Base-by-base conservation (phyloP, 345 rosid species). In the Melaleuca quinquenervia region DNA sequence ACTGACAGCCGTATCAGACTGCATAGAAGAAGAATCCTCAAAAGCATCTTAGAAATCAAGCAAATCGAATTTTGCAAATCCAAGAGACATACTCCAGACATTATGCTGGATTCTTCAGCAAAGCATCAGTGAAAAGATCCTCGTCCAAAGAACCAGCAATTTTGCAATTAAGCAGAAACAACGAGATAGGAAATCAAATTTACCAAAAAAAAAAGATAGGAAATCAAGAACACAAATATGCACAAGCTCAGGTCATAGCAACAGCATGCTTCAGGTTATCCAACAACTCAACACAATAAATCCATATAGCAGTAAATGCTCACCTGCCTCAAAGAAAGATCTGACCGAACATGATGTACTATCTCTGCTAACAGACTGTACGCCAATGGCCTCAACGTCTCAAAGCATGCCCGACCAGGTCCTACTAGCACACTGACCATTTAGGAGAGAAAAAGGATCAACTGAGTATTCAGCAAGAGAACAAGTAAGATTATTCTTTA, bases 361-460 rank as follows among this genome's bases (percentile, higher is more conserved):
- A 97, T 97, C 92, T 97, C 99, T 21, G 99, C 99, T 41, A 97
- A 91, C 82, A 97, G 89, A 91, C 99, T 97, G 91, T 97, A 97
- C 85, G 99, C 99, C 92, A 97, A 91, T 84, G 99, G 99, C 90
- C 99, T 96, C 89, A 97, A 86, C 85, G 99, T 95, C 92, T 97
- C 99, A 85, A 92, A 96, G 90, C 99, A 97, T 84, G 99, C 99
- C 85, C 99, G 93, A 60, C 99, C 99, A 75, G 98, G 93, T 87
- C 99, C 99, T 89, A 96, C 99, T 55, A 96, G 92, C 92, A 97
- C 99, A 90, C 99, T 97, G 90, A 85, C 56, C 83, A 10, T 48
- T 87, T 50, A 84, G 45, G 6, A 82, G 56, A 51, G 45, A 32
- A 82, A 82, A 54, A 12, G 32, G 12, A 22, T 82, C 36, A 82